Conservation (phyloP, 192 early-diverging fungal species). For the Spinellus fusiger region DNA sequence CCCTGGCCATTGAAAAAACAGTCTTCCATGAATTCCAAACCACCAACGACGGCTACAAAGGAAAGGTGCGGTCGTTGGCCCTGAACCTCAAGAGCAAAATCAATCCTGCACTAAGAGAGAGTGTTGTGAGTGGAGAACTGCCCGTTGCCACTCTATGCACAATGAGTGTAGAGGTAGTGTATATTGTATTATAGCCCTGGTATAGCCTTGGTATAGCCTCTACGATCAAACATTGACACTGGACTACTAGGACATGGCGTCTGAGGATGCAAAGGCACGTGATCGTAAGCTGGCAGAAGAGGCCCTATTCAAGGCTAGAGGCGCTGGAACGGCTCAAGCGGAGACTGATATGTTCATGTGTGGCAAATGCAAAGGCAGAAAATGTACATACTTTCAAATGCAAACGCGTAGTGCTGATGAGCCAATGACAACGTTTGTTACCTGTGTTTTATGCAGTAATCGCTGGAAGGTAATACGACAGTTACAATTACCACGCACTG, state of each 20-base stretch:
- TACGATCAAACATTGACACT: no score
- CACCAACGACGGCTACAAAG: slow-evolving; percentile 59
- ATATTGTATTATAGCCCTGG: no score
- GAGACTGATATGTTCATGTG: slow-evolving; percentile 94
- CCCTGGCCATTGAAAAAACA: slow-evolving; percentile 53
- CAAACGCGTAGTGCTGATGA: slow-evolving; percentile 94
- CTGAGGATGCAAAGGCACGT: slow-evolving; percentile 70
- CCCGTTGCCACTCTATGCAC: slow-evolving; percentile 58
- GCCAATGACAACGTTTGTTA: slow-evolving; percentile 98
- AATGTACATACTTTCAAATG: slow-evolving; percentile 82
- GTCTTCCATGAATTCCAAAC: slow-evolving; percentile 51
- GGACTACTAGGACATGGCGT: slow-evolving; percentile 89
- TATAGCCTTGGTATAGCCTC: no score
- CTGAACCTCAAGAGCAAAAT: slow-evolving; percentile 72
- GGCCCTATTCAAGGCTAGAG: slow-evolving; percentile 71
- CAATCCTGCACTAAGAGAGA: slow-evolving; percentile 69
- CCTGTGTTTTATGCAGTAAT: slow-evolving; percentile 79
- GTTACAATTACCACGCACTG: not conserved
- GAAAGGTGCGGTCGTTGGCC: slow-evolving; percentile 68
- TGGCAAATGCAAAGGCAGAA: slow-evolving; percentile 85
- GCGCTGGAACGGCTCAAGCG: slow-evolving; percentile 65
- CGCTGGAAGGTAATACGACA: slow-evolving; percentile 67
- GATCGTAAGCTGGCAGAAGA: slow-evolving; percentile 66
- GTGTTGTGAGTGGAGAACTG: slow-evolving; percentile 65
- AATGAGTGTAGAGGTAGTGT: slow-evolving; percentile 58